Evolutionary conservation across 176 grass and related monocot species (phyloP).

Genomic region (Carex cristatella): DNA sequence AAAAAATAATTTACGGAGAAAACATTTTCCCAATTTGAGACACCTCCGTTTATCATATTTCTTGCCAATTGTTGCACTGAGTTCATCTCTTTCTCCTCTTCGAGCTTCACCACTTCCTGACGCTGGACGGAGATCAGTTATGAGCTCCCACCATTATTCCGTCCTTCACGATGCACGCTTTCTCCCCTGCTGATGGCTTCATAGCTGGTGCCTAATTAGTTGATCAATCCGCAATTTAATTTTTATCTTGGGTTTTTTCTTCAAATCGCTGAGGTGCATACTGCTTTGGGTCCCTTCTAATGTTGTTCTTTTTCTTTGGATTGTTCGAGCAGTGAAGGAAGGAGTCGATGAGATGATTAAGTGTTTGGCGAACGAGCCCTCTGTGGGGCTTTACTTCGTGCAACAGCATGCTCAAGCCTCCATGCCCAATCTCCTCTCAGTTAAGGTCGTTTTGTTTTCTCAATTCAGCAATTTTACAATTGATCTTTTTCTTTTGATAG

Average conservation of each 20-base stretch:
- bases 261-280: neutral
- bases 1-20: too few species aligned
- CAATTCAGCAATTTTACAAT: neutral
- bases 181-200: constrained; percentile 72
- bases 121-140: neutral
- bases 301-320: neutral
- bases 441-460: constrained; percentile 41
- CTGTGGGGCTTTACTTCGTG: constrained; percentile 83
- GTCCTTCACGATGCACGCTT: constrained; percentile 3
- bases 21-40: too few species aligned
- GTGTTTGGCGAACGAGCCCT: constrained; percentile 85
- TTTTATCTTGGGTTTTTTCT: neutral
- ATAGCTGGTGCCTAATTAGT: constrained; percentile 34
- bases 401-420: constrained; percentile 83
- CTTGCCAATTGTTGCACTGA: too few species aligned
- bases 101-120: too few species aligned
- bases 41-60: too few species aligned
- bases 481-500: neutral
- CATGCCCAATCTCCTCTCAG: constrained; percentile 76
- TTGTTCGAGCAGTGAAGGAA: constrained; percentile 57
- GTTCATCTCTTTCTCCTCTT: too few species aligned
- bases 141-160: constrained; percentile 22
- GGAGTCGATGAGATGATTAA: constrained; percentile 84
- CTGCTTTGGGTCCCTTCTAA: constrained; percentile 17
- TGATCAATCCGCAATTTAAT: neutral